A percentile compares a stretch with the other conserved stretches of the same genome.
These are phyloP conservation scores for Peronospora belbahrii DNA, from an alignment of 352 stramenopile genomes.

Conservation along the genomic window DNA sequence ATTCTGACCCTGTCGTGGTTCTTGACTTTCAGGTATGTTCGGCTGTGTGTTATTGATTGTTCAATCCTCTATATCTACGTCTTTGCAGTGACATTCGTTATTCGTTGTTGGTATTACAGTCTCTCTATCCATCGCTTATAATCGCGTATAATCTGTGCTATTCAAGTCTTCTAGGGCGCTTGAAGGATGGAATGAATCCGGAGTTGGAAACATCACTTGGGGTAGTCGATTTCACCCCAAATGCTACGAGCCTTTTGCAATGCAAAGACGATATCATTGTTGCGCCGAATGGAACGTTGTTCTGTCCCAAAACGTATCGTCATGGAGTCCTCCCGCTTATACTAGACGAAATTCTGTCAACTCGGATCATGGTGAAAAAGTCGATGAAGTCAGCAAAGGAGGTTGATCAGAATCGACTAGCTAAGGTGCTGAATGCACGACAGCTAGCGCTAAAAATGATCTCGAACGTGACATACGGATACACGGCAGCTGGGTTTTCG, in stretches of 20 bases:
- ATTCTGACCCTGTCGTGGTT: conserved; percentile 95
- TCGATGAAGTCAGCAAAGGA: conserved; percentile 91
- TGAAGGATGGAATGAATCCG: conserved; percentile 70
- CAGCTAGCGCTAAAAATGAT: conserved; percentile 98
- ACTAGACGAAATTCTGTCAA: conserved; percentile 92
- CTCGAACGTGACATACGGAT: conserved; percentile 99
- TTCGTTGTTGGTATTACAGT: conserved; percentile 34
- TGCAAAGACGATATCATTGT: conserved; percentile 55
- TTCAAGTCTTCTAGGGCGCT: conserved; percentile 91
- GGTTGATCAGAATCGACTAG: conserved; percentile 43
- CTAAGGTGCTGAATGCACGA: conserved; percentile 68
- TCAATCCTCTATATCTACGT: background rate
- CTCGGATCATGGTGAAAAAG: conserved; percentile 97
- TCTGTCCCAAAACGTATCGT: conserved; percentile 89
- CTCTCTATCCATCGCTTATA: conserved; percentile 98
- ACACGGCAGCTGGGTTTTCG: conserved; percentile 97
- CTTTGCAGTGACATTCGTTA: background rate
- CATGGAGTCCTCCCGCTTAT: conserved; percentile 95
- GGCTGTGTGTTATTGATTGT: background rate
- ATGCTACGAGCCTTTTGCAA: conserved; percentile 33
- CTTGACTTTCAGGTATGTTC: conserved; percentile 94
- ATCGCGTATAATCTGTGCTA: conserved; percentile 99
- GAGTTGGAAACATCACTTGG: conserved; percentile 62
- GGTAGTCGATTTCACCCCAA: conserved; percentile 47
- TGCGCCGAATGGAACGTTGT: conserved; percentile 93